A percentile compares a stretch with the other conserved stretches of the same genome.
These are phyloP conservation scores for Cardiospermum halicacabum DNA, from an alignment of 345 rosid species.

Conservation along the genomic window DNA sequence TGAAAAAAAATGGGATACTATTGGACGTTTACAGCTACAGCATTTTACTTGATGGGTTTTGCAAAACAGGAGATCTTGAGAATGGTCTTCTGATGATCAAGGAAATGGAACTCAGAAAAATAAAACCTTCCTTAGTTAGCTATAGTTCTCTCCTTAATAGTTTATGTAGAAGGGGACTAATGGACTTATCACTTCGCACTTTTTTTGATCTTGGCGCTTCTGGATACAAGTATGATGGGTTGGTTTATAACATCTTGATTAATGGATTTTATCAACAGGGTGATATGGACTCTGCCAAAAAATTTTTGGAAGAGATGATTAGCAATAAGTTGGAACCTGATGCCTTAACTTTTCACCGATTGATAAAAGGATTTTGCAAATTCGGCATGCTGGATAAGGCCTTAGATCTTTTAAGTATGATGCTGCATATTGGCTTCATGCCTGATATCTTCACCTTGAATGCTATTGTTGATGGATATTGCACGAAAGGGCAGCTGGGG, in stretches of 20 bases:
- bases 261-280: slow-evolving; percentile 31
- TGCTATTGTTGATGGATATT: slow-evolving; percentile 30
- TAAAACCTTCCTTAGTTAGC: slow-evolving; percentile 38
- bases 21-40: slow-evolving; percentile 49
- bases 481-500: slow-evolving; percentile 24
- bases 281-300: slow-evolving; percentile 35
- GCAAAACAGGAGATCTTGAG: slow-evolving; percentile 35
- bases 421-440: slow-evolving; percentile 31
- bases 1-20: slow-evolving; percentile 29
- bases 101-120: slow-evolving; percentile 30
- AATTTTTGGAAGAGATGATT: slow-evolving; percentile 37
- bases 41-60: slow-evolving; percentile 44
- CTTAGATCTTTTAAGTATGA: slow-evolving; percentile 24
- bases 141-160: slow-evolving; percentile 31
- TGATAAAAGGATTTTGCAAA: slow-evolving; percentile 42
- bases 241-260: slow-evolving; percentile 33
- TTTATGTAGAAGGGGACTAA: slow-evolving; percentile 31
- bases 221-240: slow-evolving; percentile 34
- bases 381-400: slow-evolving; percentile 38
- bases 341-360: slow-evolving; percentile 21
- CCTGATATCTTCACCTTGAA: slow-evolving; percentile 39
- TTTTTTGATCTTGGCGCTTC: slow-evolving; percentile 25
- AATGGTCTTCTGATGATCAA: slow-evolving; percentile 33
- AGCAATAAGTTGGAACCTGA: slow-evolving; percentile 28
- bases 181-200: slow-evolving; percentile 19